Evolutionary conservation across 192 early-diverging fungal species (phyloP), one percentile per base, ranked within the genome.

Genomic region (Backusella liffmaniae): DNA sequence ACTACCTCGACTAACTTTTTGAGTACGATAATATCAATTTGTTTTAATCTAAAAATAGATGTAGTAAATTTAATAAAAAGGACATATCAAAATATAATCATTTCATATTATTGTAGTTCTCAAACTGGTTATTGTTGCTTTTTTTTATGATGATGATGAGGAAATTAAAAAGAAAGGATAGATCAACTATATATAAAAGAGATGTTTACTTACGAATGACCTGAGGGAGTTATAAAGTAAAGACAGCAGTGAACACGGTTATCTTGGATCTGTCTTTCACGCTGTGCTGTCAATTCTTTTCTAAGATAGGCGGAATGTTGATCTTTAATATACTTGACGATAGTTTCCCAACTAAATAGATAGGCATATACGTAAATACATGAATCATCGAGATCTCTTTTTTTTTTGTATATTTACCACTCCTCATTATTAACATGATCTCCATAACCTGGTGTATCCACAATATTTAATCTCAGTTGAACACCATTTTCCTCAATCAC

Each of bases 341-440:
- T 95, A 29, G 95, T 95, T 72, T 96, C 95, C 96, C 96, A 98
- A 86, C 92, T 94, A 79, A 29, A 62, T 13, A 62, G 0, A 62
- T 29, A 10, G 1, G 36, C 2, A 67, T 34, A 67, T 16, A 70
- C 12, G 26, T 39, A 46, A 49, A 49, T 26, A 62, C 6, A 26
- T 26, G 23, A 8, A 62, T 23, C 18, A 62, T 21, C 7, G 32
- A 32, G 32, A 53, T 41, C 21, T 29, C 23, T 23, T 26, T 10
- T 62, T 26, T 34, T 71, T 5, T 49, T 71, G 30, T 46, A 44
- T 66, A 53, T 82, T 76, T 78, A 94, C 94, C 98, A 98, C 74
- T 93, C 90, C 80, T 98, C 97, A 88, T 99, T 99, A 90, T 99
- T 98, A 77, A 97, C 96, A 85, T 97, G 96, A 87, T 99, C 98